phyloP scores from a whole-genome alignment of 495 filamentous ascomycete genomes.

The Penicillium parvum region DNA sequence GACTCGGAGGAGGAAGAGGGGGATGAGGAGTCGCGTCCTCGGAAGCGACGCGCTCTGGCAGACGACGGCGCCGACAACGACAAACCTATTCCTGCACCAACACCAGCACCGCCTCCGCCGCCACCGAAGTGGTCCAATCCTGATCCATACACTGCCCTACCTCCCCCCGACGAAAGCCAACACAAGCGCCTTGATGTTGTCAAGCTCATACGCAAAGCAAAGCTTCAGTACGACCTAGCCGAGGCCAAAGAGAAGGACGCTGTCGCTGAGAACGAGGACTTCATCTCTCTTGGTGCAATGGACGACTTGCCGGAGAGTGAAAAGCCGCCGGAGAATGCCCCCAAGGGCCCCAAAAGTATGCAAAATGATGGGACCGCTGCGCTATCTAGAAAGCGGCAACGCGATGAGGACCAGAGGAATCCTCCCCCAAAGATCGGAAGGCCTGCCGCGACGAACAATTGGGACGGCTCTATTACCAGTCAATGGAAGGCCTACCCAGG shows the following conservation, averaged over 20 bases:
- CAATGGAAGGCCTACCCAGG: slow-evolving; percentile 52
- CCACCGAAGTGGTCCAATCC: slow-evolving; percentile 87
- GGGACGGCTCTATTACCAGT: slow-evolving; percentile 49
- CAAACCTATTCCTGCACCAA: slow-evolving; percentile 11
- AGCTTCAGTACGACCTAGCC: slow-evolving; percentile 41
- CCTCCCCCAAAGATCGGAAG: slow-evolving; percentile 34
- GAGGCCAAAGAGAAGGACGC: slow-evolving; percentile 45
- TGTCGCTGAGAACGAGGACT: slow-evolving; percentile 65
- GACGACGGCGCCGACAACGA: slow-evolving; percentile 34
- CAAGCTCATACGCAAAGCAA: slow-evolving; percentile 80
- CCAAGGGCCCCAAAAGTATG: slow-evolving; percentile 23
- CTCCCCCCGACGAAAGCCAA: slow-evolving; percentile 61
- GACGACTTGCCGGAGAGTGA: slow-evolving; percentile 38
- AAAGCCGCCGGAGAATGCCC: slow-evolving; percentile 35
- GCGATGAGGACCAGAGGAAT: slow-evolving; percentile 59
- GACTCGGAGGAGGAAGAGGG: slow-evolving; percentile 44
- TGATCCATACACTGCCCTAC: slow-evolving; percentile 81
- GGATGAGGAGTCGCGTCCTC: slow-evolving; percentile 37
- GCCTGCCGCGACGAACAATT: slow-evolving; percentile 35
- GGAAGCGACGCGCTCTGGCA: slow-evolving; percentile 49
- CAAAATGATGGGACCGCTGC: slow-evolving; percentile 29
- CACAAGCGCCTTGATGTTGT: slow-evolving; percentile 77
- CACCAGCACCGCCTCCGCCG: slow-evolving; percentile 22
- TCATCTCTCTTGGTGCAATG: slow-evolving; percentile 72
- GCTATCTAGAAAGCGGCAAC: slow-evolving; percentile 63